phyloP scores from a whole-genome alignment of 352 stramenopile genomes.

The Pelagophyceae sp. region DNA sequence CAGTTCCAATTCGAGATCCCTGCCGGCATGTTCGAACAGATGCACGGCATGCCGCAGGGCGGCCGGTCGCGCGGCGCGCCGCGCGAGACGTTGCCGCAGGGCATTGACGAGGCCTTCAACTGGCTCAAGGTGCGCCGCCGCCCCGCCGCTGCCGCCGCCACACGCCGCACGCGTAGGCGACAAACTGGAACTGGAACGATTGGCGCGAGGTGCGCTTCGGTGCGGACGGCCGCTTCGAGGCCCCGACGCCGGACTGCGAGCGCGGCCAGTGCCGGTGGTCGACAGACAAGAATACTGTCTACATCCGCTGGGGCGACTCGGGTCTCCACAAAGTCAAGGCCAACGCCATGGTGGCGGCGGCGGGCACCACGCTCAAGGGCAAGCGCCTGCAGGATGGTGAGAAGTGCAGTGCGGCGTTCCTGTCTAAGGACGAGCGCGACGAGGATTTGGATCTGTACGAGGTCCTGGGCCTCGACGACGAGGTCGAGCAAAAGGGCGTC shows the following conservation, averaged over 20 bases:
- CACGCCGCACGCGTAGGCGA: background rate
- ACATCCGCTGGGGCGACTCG: conserved; percentile 23
- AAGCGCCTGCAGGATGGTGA: conserved; percentile 18
- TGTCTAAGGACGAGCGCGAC: conserved; percentile 18
- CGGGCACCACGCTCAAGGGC: background rate
- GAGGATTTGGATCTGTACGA: conserved; percentile 26
- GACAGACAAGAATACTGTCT: conserved; percentile 1
- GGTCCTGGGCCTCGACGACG: conserved; percentile 23
- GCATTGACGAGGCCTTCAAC: conserved; percentile 16
- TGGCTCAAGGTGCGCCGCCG: conserved; percentile 12
- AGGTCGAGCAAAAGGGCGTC: conserved; percentile 61
- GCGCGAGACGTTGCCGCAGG: background rate
- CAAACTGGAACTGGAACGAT: conserved; percentile 23
- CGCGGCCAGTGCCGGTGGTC: conserved; percentile 17
- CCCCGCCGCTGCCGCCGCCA: no score
- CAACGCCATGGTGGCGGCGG: background rate
- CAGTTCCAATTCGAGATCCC: conserved; percentile 22
- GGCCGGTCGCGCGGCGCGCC: background rate
- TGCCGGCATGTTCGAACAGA: conserved; percentile 16
- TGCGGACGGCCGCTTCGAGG: conserved; percentile 22
- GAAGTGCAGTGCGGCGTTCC: conserved; percentile 15
- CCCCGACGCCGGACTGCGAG: conserved; percentile 25
- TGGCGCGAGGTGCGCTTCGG: conserved; percentile 24
- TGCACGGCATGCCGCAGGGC: conserved; percentile 4
- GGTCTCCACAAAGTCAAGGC: conserved; percentile 17